Evolutionary conservation across 1,139 yeast species (phyloP).

Genomic region (Kodamaea derodonti): DNA sequence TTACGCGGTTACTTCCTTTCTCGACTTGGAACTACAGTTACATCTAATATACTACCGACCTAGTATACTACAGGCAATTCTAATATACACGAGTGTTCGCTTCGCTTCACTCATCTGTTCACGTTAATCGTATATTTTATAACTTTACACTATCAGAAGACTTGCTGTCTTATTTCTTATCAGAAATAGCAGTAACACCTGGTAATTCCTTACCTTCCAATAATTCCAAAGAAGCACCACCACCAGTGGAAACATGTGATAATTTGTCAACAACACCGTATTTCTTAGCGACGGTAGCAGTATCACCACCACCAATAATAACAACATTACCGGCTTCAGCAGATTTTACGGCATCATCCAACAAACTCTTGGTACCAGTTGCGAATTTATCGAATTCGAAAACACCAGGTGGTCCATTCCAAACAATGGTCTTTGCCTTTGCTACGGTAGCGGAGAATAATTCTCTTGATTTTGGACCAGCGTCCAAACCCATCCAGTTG

Average conservation of each 20-base stretch:
- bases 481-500: slow-evolving; percentile 91
- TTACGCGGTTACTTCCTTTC: too few species aligned
- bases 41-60: too few species aligned
- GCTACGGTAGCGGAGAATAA: slow-evolving; percentile 76
- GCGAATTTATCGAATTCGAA: slow-evolving; percentile 92
- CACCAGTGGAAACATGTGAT: slow-evolving; percentile 97
- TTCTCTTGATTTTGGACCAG: slow-evolving; percentile 82
- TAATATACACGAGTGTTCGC: too few species aligned
- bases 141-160: too few species aligned
- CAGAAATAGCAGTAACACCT: slow-evolving; percentile 88
- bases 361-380: slow-evolving; percentile 81
- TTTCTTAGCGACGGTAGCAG: slow-evolving; percentile 98
- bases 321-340: slow-evolving; percentile 89
- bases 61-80: too few species aligned
- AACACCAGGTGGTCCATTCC: slow-evolving; percentile 99
- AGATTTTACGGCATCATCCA: slow-evolving; percentile 82
- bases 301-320: slow-evolving; percentile 99
- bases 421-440: slow-evolving; percentile 92
- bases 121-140: not conserved
- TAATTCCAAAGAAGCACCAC: slow-evolving; percentile 97
- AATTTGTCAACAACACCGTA: slow-evolving; percentile 91
- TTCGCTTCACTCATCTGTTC: too few species aligned
- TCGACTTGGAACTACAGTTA: too few species aligned
- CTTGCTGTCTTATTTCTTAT: slow-evolving; percentile 38
- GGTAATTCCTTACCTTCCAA: slow-evolving; percentile 97